Base-by-base conservation (phyloP, 441 rosid species). In the Brassica balearica region DNA sequence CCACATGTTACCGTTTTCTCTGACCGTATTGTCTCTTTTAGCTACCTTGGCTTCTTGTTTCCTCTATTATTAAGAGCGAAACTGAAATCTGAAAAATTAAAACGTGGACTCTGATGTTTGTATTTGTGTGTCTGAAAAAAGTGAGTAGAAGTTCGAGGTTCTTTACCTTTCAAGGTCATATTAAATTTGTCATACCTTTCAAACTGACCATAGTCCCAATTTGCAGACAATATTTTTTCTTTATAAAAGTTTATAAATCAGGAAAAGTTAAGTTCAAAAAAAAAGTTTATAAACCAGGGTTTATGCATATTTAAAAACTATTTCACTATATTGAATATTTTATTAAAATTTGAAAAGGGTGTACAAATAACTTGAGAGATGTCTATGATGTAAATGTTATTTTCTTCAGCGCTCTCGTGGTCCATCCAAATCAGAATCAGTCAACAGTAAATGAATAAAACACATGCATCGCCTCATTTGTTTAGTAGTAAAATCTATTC, bases 1-100 rank as follows among this genome's bases (percentile, higher is more conserved):
- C 74, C 82, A 73, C 74, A 25, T 73, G 61, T 60, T 71, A 68
- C 65, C 10, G 69, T 67, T 68, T 72, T 36, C 46, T 8, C 81
- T 72, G 69, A 72, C 77, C 23, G 12, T 65, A 5, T 38, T 53
- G 12, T 38, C 19, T 15, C 15, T 19, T 58, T 56, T 22, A 32
- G 43, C 65, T 65, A 58, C 67, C 14, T 0, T 20, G 14, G 29
- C 2, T n/a, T 56, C 61, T 58, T 25, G 62, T 58, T 58, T 12
- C 36, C 23, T 15, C 43, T 55, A 34, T 23, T n/a, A 32, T 8
- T 25, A 8, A 58, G 38, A 19, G 25, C 25, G 25, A 23, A 23
- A 23, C 25, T 23, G 25, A 23, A 23, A 23, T 23, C 22, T 19
- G 29, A 20, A 41, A 41, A 6, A 9, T 67, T 5, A 48, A 63